Conservation (phyloP, 1,139 yeast genomes). For the Saccharomycopsis hybrid region DNA sequence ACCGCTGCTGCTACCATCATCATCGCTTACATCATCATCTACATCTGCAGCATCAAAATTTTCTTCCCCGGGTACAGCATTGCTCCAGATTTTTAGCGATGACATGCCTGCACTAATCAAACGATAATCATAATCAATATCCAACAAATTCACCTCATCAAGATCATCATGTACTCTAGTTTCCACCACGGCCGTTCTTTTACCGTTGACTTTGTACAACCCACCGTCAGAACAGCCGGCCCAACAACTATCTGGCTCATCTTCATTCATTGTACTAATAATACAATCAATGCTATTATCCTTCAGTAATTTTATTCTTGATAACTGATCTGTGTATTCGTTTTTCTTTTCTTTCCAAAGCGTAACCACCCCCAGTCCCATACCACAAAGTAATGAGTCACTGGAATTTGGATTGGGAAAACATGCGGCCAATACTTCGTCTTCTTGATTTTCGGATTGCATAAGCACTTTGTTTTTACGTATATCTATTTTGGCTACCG, state of each 20-base stretch:
- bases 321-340: slow-evolving; percentile 66
- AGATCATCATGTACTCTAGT: slow-evolving; percentile 56
- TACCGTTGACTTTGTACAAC: slow-evolving; percentile 60
- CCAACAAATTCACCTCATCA: slow-evolving; percentile 66
- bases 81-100: slow-evolving; percentile 65
- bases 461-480: slow-evolving; percentile 54
- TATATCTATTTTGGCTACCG: slow-evolving; percentile 72
- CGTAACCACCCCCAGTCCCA: slow-evolving; percentile 90
- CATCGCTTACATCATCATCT: slow-evolving; percentile 25
- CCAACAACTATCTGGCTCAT: slow-evolving; percentile 56
- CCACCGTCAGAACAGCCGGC: slow-evolving; percentile 86
- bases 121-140: slow-evolving; percentile 73
- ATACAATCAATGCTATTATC: slow-evolving; percentile 76
- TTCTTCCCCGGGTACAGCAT: slow-evolving; percentile 29
- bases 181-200: slow-evolving; percentile 58
- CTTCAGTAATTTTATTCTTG: slow-evolving; percentile 65
- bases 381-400: slow-evolving; percentile 67
- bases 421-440: slow-evolving; percentile 74
- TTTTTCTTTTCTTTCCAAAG: slow-evolving; percentile 77
- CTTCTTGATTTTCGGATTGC: slow-evolving; percentile 83
- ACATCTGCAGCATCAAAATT: slow-evolving; percentile 26
- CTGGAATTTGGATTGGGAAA: slow-evolving; percentile 59
- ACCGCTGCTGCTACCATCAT: slow-evolving; percentile 10
- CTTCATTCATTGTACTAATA: slow-evolving; percentile 69
- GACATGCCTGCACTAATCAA: slow-evolving; percentile 83